Base-by-base conservation (phyloP, 1,284 basidiomycete genomes). In the Moniliella sp. region DNA sequence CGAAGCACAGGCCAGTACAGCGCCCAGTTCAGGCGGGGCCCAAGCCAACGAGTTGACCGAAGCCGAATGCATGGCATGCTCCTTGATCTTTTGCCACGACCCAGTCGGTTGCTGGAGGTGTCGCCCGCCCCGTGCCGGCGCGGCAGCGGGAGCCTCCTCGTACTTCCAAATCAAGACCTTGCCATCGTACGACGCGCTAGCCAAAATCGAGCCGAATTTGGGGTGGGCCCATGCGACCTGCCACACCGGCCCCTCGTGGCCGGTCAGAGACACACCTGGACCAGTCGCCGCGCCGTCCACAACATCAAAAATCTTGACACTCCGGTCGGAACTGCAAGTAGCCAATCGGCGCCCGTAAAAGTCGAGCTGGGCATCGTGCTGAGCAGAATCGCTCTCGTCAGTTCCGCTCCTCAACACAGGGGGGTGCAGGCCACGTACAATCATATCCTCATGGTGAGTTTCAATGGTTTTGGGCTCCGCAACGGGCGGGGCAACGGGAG, bases 121-220 rank as follows among this genome's bases (percentile, higher is more conserved):
- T n/a, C n/a, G n/a, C n/a, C n/a, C n/a, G n/a, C n/a, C n/a, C n/a
- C n/a, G n/a, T n/a, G n/a, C n/a, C n/a, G n/a, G n/a, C n/a, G n/a
- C n/a, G n/a, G n/a, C n/a, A n/a, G n/a, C n/a, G n/a, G n/a, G n/a
- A n/a, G n/a, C n/a, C n/a, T n/a, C 52, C 32, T 61, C 61, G 50
- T 94, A 83, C 61, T 91, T 93, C 88, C 91, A 97, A 46, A 97
- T 88, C 62, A 94, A 73, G 27, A 94, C 88, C 53, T 91, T 83
- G 32, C 88, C 88, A 50, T 97, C 88, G 62, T 94, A 97, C 3
- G 86, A 93, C 61, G 82, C 91, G 19, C 82, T 88, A 12, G 88
- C 88, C 31, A 97, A 74, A 54, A 97, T 91, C 43, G 80, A 76
- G 1, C 88, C 88, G 48, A 82, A 56, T 9, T 54, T 57, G 86